Percentiles rank a stretch among this genome's conserved stretches.
Evolutionary conservation across 2,329 filamentous ascomycete species (phyloP).

Genomic region (Diaporthe aspalathi): DNA sequence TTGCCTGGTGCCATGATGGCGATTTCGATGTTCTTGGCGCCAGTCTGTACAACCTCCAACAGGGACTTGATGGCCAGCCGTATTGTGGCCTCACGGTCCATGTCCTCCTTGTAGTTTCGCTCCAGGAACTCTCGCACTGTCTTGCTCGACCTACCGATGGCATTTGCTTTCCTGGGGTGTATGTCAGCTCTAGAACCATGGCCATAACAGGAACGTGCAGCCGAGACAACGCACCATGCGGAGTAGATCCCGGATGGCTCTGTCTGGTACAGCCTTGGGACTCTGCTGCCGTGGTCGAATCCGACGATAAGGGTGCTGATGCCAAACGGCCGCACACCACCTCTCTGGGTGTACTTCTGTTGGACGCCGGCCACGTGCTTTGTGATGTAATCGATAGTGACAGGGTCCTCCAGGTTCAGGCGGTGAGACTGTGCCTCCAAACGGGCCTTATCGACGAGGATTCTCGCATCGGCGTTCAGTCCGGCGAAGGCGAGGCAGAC

Average conservation of each 20-base stretch:
- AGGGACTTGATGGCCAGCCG: conserved; percentile 98
- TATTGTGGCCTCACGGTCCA: conserved; percentile 96
- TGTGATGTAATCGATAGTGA: conserved; percentile 98
- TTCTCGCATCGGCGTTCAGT: conserved; percentile 96
- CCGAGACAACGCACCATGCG: conserved; percentile 77
- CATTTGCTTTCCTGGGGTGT: conserved; percentile 92
- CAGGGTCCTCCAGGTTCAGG: conserved; percentile 95
- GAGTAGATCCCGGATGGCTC: conserved; percentile 99
- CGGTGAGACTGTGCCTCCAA: conserved; percentile 98
- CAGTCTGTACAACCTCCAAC: conserved; percentile 97
- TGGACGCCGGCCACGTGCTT: conserved; percentile 98
- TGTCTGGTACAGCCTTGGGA: conserved; percentile 93
- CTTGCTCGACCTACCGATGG: conserved; percentile 98
- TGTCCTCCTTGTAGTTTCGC: conserved; percentile 97
- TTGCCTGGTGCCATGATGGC: conserved; percentile 97
- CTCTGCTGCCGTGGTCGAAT: conserved; percentile 94
- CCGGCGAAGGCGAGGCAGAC: conserved; percentile 97
- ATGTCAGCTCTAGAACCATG: conserved; percentile 27
- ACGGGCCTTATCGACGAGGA: conserved; percentile 97
- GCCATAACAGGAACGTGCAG: conserved; percentile 39
- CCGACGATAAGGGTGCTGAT: conserved; percentile 98
- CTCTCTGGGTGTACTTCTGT: conserved; percentile 98
- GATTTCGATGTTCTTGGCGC: conserved; percentile 99
- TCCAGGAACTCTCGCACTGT: conserved; percentile 98
- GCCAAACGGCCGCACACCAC: conserved; percentile 97